Conservation (phyloP, 2,329 filamentous ascomycete genomes). For the Penicillium sp. region DNA sequence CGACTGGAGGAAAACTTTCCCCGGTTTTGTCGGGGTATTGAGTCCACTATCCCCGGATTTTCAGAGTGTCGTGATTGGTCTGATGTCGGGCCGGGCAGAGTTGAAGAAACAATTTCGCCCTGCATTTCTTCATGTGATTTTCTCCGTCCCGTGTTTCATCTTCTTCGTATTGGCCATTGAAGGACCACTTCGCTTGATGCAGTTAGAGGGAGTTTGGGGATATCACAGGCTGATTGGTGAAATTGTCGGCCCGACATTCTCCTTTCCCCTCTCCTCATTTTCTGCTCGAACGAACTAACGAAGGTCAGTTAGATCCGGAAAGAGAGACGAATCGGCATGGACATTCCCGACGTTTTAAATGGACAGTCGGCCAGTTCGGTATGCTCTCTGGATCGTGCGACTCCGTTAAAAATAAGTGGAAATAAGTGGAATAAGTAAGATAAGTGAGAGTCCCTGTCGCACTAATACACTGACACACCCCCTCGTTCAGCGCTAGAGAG, state of each 20-base stretch:
- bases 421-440: no score
- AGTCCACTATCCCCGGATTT: conserved; percentile 4
- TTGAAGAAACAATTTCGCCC: neutral
- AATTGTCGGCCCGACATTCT: conserved; percentile 1
- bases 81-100: neutral
- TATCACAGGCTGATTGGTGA: neutral
- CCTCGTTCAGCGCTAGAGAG: neutral
- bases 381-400: neutral
- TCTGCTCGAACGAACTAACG: neutral
- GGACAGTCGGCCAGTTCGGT: neutral
- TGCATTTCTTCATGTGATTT: neutral
- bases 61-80: neutral
- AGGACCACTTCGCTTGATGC: neutral
- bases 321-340: conserved; percentile 2
- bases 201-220: neutral
- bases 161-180: neutral
- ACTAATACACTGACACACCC: neutral
- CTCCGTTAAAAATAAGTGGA: neutral
- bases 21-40: neutral
- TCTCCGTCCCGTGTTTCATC: neutral
- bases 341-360: neutral
- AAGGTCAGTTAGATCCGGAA: neutral
- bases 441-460: neutral
- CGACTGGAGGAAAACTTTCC: neutral
- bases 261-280: neutral